A percentile compares a stretch with the other conserved stretches of the same genome.
Conservation (phyloP, 306 rosid genomes). For the Betula pendula region DNA sequence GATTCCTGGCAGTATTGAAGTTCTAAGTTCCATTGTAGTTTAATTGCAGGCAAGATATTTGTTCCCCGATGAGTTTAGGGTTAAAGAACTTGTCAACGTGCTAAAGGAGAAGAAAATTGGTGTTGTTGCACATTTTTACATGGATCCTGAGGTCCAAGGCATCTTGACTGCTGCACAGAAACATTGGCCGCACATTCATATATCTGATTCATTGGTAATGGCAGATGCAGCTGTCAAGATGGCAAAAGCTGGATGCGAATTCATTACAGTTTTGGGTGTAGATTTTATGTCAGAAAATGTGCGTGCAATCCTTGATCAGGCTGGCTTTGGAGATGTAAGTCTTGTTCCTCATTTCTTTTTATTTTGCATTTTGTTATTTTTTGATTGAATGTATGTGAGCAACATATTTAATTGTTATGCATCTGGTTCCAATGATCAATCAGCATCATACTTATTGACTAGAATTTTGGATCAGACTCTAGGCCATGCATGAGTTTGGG, state of each 20-base stretch:
- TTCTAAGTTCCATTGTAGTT: constrained; percentile 21
- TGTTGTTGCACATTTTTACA: constrained; percentile 94
- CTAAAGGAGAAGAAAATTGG: constrained; percentile 89
- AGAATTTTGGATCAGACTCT: neutral
- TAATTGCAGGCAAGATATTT: constrained; percentile 79
- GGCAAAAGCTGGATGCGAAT: constrained; percentile 91
- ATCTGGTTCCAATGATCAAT: neutral
- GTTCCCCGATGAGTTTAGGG: constrained; percentile 60
- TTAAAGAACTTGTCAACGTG: constrained; percentile 63
- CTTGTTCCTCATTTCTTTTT: constrained; percentile 9
- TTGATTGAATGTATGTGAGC: constrained; percentile 2
- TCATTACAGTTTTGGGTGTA: constrained; percentile 83
- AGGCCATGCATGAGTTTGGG: neutral
- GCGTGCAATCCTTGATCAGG: constrained; percentile 98
- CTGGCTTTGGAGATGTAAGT: constrained; percentile 73
- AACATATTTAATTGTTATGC: neutral
- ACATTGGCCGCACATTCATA: constrained; percentile 93
- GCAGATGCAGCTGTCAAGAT: constrained; percentile 88
- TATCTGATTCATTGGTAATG: constrained; percentile 97
- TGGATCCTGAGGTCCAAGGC: constrained; percentile 99
- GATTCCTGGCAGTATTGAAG: neutral
- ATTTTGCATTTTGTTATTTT: constrained; percentile 5
- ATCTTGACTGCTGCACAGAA: constrained; percentile 89
- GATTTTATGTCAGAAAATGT: constrained; percentile 99
- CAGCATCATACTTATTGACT: neutral